Base-by-base conservation (phyloP, 2,329 filamentous ascomycete genomes). In the Dothistroma pini region DNA sequence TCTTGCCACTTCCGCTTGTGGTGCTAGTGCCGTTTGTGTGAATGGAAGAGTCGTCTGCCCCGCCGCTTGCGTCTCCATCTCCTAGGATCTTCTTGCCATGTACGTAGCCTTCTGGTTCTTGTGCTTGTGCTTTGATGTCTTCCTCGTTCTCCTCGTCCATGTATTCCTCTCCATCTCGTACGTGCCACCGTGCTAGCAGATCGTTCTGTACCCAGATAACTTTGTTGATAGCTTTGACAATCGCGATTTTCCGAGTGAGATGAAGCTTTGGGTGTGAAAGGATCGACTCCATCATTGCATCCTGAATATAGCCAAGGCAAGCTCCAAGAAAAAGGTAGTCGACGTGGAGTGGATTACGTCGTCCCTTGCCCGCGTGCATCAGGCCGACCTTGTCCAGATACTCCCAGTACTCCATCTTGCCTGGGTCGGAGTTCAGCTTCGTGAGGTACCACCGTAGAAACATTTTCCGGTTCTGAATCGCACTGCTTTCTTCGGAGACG, bases 131-230 rank as follows among this genome's bases (percentile, higher is more conserved):
- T 22, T 38, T 21, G 10, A 56, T 21, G 1, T 51, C 41, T 29
- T 55, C 51, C 8, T 34, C 14, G 25, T 58, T 22, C 19, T 10
- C 22, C 19, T 48, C 47, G 19, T 53, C 51, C 16, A 21, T 4
- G 25, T 59, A 59, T 14, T 62, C 44, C 0, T 38, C 52, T 2
- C 56, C 51, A 53, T 58, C 59, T 44, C 47, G 21, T 29, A 63
- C 55, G 49, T 91, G 89, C 87, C 89, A 93, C 74, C 89, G 89
- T n/a, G 89, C 88, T 74, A 93, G 90, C 32, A 93, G 80, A 74
- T 93, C 90, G 72, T 93, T 93, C 75, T 93, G 90, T 67, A 93
- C 92, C 89, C 90, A 93, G 66, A 93, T 87, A 29, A 93, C 86
- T 74, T 95, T 93, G 64, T 86, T 86, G 22, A 93, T 79, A 0